Evolutionary conservation across 257 asterid genomes (phyloP).

Genomic region (Nicotiana benthamiana): DNA sequence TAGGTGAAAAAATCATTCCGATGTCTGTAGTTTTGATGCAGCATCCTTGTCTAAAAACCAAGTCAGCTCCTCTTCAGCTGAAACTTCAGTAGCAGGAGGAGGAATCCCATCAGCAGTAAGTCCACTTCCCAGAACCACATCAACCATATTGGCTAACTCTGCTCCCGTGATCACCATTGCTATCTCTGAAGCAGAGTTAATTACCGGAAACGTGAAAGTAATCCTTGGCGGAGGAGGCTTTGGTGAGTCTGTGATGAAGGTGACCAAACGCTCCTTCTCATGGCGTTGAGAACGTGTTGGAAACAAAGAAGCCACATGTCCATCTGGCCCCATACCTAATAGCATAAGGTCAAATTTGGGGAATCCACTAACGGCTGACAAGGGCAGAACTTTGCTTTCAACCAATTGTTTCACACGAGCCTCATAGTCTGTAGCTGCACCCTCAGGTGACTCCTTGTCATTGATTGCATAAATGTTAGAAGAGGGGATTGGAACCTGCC

Average conservation of each 20-base stretch:
- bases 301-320: constrained; percentile 84
- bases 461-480: constrained; percentile 50
- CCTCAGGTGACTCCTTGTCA: constrained; percentile 48
- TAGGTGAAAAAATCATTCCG: not conserved
- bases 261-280: constrained; percentile 66
- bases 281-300: constrained; percentile 50
- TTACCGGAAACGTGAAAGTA: constrained; percentile 82
- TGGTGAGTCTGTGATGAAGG: constrained; percentile 77
- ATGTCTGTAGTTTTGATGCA: constrained; percentile 41
- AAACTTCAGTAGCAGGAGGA: constrained; percentile 47
- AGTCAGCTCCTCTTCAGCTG: constrained; percentile 49
- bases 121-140: constrained; percentile 27
- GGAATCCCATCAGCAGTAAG: constrained; percentile 11
- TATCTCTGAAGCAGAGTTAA: constrained; percentile 63
- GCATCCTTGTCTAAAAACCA: constrained; percentile 84
- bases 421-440: constrained; percentile 71
- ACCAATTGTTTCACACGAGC: constrained; percentile 43
- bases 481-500: constrained; percentile 60
- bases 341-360: constrained; percentile 80
- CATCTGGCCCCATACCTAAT: constrained; percentile 86
- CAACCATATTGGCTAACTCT: constrained; percentile 42
- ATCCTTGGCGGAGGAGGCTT: constrained; percentile 81
- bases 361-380: constrained; percentile 40
- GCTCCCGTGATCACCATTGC: constrained; percentile 86
- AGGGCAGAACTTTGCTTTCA: constrained; percentile 27